Evolutionary conservation across 257 asterid species (phyloP).

Genomic region (Gentiana dahurica): DNA sequence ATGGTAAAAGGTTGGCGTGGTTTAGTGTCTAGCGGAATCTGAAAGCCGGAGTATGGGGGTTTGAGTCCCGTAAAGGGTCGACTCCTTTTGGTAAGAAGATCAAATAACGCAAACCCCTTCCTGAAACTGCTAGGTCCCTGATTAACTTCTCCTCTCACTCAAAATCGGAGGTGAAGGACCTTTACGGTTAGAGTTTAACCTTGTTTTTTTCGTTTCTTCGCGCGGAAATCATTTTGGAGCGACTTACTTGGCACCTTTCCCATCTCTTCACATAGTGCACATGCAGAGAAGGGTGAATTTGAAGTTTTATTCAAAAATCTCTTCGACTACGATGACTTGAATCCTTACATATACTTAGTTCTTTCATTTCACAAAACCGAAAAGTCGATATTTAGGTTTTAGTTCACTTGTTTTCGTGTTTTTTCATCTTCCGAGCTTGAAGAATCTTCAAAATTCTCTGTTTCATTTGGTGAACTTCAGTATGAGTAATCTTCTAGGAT

Average conservation of each 20-base stretch:
- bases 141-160: too few species aligned
- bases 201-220: slow-evolving; percentile 2
- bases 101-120: too few species aligned
- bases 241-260: slow-evolving; percentile 4
- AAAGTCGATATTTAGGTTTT: background rate
- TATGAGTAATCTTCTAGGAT: slow-evolving; percentile 61
- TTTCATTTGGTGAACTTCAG: slow-evolving; percentile 20
- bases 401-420: background rate
- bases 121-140: too few species aligned
- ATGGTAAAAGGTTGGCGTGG: too few species aligned
- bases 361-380: background rate
- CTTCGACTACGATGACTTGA: background rate
- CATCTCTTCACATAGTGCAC: background rate
- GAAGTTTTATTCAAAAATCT: slow-evolving; percentile 1
- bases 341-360: background rate
- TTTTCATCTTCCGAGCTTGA: background rate
- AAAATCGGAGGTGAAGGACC: too few species aligned
- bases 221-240: slow-evolving; percentile 21
- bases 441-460: background rate
- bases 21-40: too few species aligned
- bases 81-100: too few species aligned
- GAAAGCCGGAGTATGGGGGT: too few species aligned
- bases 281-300: slow-evolving; percentile 8
- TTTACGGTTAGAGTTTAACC: too few species aligned
- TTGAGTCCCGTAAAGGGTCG: too few species aligned